These are phyloP conservation scores for Ampelomyces quisqualis DNA, from an alignment of 2,329 filamentous ascomycete genomes.

Conservation along the genomic window DNA sequence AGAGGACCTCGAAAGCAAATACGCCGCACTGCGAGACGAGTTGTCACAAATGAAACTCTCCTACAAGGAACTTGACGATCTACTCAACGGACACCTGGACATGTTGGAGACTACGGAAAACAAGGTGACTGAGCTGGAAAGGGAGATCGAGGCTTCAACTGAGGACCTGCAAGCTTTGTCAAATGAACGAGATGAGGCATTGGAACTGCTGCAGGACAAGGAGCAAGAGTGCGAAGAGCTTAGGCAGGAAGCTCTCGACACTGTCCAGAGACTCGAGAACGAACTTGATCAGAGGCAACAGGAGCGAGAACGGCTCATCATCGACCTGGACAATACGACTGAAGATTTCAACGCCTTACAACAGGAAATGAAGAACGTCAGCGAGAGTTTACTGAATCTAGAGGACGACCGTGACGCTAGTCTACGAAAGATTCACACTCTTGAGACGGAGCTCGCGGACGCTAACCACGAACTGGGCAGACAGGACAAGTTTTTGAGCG, in stretches of 20 bases:
- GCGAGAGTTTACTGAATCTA: slow-evolving; percentile 78
- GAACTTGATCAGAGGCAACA: slow-evolving; percentile 72
- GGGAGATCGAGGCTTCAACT: slow-evolving; percentile 75
- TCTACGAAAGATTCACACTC: slow-evolving; percentile 72
- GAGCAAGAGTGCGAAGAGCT: slow-evolving; percentile 56
- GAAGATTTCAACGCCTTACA: slow-evolving; percentile 93
- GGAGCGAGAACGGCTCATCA: slow-evolving; percentile 68
- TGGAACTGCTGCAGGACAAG: slow-evolving; percentile 69
- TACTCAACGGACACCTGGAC: slow-evolving; percentile 75
- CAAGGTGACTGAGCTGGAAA: slow-evolving; percentile 67
- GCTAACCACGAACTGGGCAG: slow-evolving; percentile 84
- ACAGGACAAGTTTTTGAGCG: slow-evolving; percentile 78
- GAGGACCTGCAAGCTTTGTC: slow-evolving; percentile 79
- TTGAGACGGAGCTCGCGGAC: slow-evolving; percentile 80
- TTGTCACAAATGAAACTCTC: slow-evolving; percentile 83
- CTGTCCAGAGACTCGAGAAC: slow-evolving; percentile 58
- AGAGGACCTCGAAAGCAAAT: slow-evolving; percentile 81
- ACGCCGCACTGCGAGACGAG: slow-evolving; percentile 81
- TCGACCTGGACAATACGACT: slow-evolving; percentile 71
- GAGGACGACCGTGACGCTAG: slow-evolving; percentile 88
- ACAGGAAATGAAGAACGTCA: slow-evolving; percentile 89
- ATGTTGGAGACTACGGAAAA: slow-evolving; percentile 69
- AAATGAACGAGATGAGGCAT: slow-evolving; percentile 80
- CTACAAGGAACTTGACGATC: slow-evolving; percentile 83
- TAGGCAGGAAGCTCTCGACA: slow-evolving; percentile 59